Percentiles rank a stretch among this genome's conserved stretches.
These are phyloP conservation scores for Serpula lacrymans DNA, from an alignment of 768 basidiomycete species.

Conservation along the genomic window DNA sequence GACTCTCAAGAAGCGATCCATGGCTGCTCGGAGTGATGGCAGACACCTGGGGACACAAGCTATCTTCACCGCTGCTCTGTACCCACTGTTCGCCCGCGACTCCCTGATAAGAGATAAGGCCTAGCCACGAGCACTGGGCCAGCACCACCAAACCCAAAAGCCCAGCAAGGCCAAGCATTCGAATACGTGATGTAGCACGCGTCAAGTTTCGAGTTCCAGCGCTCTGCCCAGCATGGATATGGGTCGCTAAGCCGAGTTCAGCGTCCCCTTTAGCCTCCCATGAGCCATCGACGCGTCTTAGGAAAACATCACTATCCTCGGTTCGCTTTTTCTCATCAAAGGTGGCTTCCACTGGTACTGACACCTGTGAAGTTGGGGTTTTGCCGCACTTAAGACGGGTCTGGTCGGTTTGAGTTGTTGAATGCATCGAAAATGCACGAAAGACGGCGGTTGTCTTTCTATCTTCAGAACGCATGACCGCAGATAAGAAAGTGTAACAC, in stretches of 20 bases:
- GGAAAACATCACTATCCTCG: background rate
- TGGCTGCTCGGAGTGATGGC: constrained; percentile 13
- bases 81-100: no score
- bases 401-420: background rate
- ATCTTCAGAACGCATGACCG: constrained; percentile 8
- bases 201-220: background rate
- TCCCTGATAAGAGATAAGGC: background rate
- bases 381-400: constrained; percentile 4
- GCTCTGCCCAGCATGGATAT: background rate
- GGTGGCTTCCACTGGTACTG: no score
- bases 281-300: background rate
- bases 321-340: no score
- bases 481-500: no score
- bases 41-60: constrained; percentile 28
- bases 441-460: constrained; percentile 8
- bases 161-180: constrained; percentile 1
- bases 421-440: constrained; percentile 4
- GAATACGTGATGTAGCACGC: background rate
- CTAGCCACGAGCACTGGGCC: constrained; percentile 6
- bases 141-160: constrained; percentile 11
- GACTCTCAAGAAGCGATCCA: constrained; percentile 13
- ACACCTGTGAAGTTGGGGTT: no score
- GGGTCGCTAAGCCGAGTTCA: constrained; percentile 10
- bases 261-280: constrained; percentile 9
- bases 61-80: no score